Base-by-base conservation (phyloP, 805 yeast species). In the Teunomyces tritomae region DNA sequence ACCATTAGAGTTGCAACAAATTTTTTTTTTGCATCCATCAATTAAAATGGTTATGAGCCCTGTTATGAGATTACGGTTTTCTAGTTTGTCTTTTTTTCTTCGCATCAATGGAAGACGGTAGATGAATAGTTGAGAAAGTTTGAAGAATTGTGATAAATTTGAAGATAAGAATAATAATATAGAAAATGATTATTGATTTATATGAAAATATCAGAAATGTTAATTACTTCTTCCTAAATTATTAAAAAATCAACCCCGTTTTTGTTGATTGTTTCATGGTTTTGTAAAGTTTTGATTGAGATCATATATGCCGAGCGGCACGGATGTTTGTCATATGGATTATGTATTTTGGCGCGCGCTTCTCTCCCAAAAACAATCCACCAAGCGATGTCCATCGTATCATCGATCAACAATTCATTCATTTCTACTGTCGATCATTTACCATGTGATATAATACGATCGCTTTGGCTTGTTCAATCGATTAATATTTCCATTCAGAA, bases 381-480 rank as follows among this genome's bases (percentile, higher is more conserved):
- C 10, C 26, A 20, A 27, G 7, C 13, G 28, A 37, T 37, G 40
- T 37, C 40, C n/a, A 37, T 37, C 10, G 17, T 26, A n/a, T 50
- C 63, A 40, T 63, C 70, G 8, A 56, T 68, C 20, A 61, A 63
- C 47, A 70, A 65, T 52, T 61, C 76, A 24, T 73, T 68, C 52
- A 65, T 73, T 28, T 63, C 75, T 17, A 71, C 76, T 4, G 59
- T 72, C 8, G 78, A 73, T 49, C 78, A 73, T 50, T 57, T 73
- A 32, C 77, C 78, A 24, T 65, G 76, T 47, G 78, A 73, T 47
- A 57, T 73, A 3, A 62, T 72, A 36, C 67, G 78, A 42, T 68
- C 75, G 7, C 54, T 72, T 8, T 73, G 78, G 78, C 54, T 71
- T 13, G 62, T 73, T 3, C 78, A 73, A 45, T 54, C 66, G 10